Evolutionary conservation across 352 stramenopile species (phyloP), one percentile per base, ranked within the genome.

Genomic region (Thalassiosira sp.): DNA sequence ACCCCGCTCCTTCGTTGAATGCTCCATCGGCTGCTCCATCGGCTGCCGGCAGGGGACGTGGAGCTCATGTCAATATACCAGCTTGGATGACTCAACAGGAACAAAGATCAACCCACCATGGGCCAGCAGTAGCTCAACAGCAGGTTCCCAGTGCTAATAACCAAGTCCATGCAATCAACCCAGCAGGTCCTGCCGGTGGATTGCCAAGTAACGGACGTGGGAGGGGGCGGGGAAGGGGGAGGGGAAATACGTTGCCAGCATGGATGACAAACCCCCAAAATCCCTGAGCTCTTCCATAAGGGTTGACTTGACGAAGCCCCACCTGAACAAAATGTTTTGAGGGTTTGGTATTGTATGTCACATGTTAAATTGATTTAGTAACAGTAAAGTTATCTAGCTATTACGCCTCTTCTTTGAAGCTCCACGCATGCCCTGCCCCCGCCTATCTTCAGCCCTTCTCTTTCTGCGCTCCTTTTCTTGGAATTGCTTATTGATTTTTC

Each of bases 401-500:
- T 48, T 8, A 43, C 58, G 68, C 42, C 72, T 79, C 68, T 89
- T 91, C 28, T 78, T 86, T 28, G 64, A 71, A 54, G 28, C 74
- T 31, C 84, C 82, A 27, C 80, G 57, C 27, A 80, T 82, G n/a
- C 43, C 45, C 22, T 72, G 51, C 8, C 63, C 45, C 22, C 74
- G 51, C 8, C 63, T 81, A 59, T 90, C 88, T 37, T 91, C 68
- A 8, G 90, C 61, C 42, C 71, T 80, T 25, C 87, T 79, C 74
- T 93, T 94, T 51, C 68, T 81, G 16, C 90, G 73, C 31, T 89
- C 43, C 60, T 88, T 90, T 63, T 94, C 86, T 3, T 73, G 66
- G 15, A 82, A 22, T 52, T 92, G 82, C 60, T 92, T 94, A 13
- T 79, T 71, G 6, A 89, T 87, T 62, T 89, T 92, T 33, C 83